Percentiles rank a stretch among this genome's conserved stretches.
Conservation (phyloP, 2,329 filamentous ascomycete species). For the Ophiostoma angusticollis region DNA sequence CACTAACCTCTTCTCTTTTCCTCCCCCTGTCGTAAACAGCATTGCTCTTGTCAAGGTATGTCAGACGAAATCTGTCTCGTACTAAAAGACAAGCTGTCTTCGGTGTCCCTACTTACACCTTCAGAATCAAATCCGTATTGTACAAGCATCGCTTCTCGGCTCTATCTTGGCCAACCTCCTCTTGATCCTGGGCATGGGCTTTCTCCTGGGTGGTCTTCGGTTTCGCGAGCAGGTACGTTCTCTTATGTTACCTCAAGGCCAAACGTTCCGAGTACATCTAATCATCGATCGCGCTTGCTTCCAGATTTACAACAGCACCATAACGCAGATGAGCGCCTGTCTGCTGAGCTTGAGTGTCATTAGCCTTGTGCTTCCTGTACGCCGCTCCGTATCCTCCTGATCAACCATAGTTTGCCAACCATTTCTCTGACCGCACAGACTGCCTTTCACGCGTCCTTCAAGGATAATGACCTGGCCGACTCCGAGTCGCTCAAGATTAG, state of each 20-base stretch:
- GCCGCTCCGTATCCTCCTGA: conserved; percentile 19
- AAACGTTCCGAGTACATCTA: not conserved
- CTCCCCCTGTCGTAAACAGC: conserved; percentile 23
- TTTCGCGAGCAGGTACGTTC: conserved; percentile 67
- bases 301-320: conserved; percentile 83
- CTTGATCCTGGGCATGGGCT: conserved; percentile 83
- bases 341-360: conserved; percentile 81
- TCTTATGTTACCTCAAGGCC: not conserved
- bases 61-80: conserved; percentile 9
- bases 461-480: conserved; percentile 48
- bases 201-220: conserved; percentile 72
- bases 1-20: conserved; percentile 18
- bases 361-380: conserved; percentile 69
- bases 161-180: conserved; percentile 83
- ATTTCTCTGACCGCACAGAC: conserved; percentile 35
- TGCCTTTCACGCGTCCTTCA: conserved; percentile 84
- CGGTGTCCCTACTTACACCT: conserved; percentile 15
- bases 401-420: not conserved
- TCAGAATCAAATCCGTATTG: conserved; percentile 71
- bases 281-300: too few relatives aligned
- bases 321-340: conserved; percentile 93
- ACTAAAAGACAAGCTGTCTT: too few relatives aligned
- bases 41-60: conserved; percentile 14
- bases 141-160: conserved; percentile 79
- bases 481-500: conserved; percentile 67